Evolutionary conservation across 225 moss, liverwort and hornwort species (phyloP).

Genomic region (Straminergon stramineum): DNA sequence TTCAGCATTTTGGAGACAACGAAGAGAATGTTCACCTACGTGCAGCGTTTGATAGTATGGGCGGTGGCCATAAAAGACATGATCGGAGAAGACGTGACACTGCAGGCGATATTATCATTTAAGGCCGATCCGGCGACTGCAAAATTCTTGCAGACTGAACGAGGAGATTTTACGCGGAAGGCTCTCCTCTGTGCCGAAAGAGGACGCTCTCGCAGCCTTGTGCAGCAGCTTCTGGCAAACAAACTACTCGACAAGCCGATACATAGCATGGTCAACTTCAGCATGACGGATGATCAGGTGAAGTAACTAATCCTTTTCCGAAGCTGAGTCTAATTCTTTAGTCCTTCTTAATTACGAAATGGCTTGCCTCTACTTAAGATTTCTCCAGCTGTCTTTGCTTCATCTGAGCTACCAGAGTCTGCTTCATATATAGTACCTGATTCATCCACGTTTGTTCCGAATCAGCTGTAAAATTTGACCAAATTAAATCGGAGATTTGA

Average conservation of each 20-base stretch:
- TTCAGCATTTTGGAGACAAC: not conserved
- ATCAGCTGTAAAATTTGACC: not conserved
- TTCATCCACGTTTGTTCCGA: not conserved
- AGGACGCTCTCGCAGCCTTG: conserved; percentile 14
- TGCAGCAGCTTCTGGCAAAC: not conserved
- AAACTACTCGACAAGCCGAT: not conserved
- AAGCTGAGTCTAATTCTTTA: not conserved
- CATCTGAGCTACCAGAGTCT: not conserved
- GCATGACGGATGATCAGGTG: not conserved
- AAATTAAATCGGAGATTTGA: not conserved
- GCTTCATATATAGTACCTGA: not conserved
- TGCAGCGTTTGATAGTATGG: not conserved
- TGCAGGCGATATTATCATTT: not conserved
- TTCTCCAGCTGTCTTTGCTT: not conserved
- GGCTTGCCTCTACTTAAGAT: not conserved
- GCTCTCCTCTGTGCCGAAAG: conserved; percentile 8
- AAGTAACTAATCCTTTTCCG: not conserved
- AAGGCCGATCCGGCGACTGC: not conserved
- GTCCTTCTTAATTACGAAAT: not conserved
- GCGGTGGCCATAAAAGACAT: not conserved
- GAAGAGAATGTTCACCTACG: not conserved
- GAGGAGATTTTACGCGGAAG: not conserved
- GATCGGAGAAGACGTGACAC: not conserved
- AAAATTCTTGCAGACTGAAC: not conserved
- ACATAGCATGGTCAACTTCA: not conserved